A percentile compares a stretch with the other conserved stretches of the same genome.
phyloP scores from a whole-genome alignment of 2,329 filamentous ascomycete species.

The Emergomyces orientalis region DNA sequence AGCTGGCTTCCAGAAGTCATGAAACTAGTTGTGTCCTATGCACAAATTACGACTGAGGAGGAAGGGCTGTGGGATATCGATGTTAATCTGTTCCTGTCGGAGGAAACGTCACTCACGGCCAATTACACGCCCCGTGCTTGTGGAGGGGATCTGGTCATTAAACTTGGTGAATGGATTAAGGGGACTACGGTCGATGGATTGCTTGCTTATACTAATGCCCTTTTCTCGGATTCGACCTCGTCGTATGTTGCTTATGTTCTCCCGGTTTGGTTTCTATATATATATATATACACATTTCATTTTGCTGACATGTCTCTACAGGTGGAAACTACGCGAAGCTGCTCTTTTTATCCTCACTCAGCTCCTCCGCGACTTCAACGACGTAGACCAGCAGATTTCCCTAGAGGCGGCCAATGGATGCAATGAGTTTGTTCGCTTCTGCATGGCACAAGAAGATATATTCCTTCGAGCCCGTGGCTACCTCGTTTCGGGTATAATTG shows the following conservation, averaged over 20 bases:
- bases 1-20: slow-evolving; percentile 83
- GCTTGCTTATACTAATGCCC: slow-evolving; percentile 61
- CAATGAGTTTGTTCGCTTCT: slow-evolving; percentile 68
- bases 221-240: slow-evolving; percentile 50
- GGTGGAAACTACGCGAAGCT: slow-evolving; percentile 65
- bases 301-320: slow-evolving; percentile 23
- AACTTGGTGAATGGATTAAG: slow-evolving; percentile 82
- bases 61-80: slow-evolving; percentile 95
- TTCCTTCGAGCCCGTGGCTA: slow-evolving; percentile 81
- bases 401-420: slow-evolving; percentile 62
- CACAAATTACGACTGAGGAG: slow-evolving; percentile 84
- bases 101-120: slow-evolving; percentile 87
- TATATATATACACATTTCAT: not conserved
- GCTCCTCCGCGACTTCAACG: slow-evolving; percentile 71
- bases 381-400: slow-evolving; percentile 63
- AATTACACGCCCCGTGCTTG: slow-evolving; percentile 94
- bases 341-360: slow-evolving; percentile 78
- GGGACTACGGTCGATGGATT: slow-evolving; percentile 67
- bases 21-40: slow-evolving; percentile 73
- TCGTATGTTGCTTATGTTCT: slow-evolving; percentile 23
- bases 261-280: not conserved
- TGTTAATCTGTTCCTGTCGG: slow-evolving; percentile 86
- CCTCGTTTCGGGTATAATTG: slow-evolving; percentile 71
- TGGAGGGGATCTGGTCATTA: slow-evolving; percentile 84
- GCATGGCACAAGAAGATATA: slow-evolving; percentile 60